Base-by-base conservation (phyloP, 345 rosid genomes). In the Heritiera littoralis region DNA sequence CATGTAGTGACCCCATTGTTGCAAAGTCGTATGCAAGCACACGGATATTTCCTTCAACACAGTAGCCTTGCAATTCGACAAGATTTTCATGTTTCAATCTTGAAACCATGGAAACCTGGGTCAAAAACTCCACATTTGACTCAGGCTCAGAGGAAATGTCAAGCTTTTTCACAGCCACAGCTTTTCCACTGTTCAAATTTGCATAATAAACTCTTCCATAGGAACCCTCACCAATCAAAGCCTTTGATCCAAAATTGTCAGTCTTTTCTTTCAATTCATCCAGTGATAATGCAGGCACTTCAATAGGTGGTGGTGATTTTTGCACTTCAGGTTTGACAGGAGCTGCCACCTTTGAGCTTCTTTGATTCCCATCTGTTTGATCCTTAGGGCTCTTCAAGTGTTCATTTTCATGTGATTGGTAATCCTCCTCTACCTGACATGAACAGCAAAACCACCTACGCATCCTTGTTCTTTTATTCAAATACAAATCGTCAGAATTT, bases 1-100 rank as follows among this genome's bases (percentile, higher is more conserved):
- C 99, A 77, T 94, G 99, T 46, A 97, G 87, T 23, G 99, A 97
- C 71, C 99, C 98, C 99, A 97, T 96, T n/a, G 97, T 94, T 10
- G 99, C 99, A 85, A 94, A 97, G 81, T 97, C 99, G 83, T 94
- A 94, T 0, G 97, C 94, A 66, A 97, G 98, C 80, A 94, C 89
- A 4, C 98, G 95, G 20, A 88, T 55, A 83, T 89, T 88, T 83
- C 98, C 99, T 80, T 93, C 91, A 45, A 97, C 92, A 83, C 91
- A 92, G 51, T 97, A 97, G 61, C 98, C 99, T 52, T 88, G 92
- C 88, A 97, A 87, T 86, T 93, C 88, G 40, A 94, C 90, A 74
- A 94, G 79, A 77, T 93, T 94, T 38, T 94, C 98, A 80, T 89
- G 90, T 77, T 91, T 94, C 88, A 97, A 83, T 81, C 90, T 92